Conservation (phyloP, 805 yeast species). For the Barnettozyma sp. region DNA sequence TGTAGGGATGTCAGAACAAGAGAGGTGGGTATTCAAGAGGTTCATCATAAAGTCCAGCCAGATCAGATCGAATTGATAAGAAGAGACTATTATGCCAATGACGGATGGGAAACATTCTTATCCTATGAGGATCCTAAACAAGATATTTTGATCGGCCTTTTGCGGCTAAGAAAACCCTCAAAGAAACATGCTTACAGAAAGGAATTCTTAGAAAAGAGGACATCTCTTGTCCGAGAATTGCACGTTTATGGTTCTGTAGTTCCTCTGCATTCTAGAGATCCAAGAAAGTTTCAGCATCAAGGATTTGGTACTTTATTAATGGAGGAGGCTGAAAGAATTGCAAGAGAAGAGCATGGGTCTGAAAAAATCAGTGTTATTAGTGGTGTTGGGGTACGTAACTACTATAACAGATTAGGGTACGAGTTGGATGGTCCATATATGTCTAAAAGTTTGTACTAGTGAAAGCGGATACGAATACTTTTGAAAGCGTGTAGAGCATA, state of each 20-base stretch:
- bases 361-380: conserved; percentile 87
- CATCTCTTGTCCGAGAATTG: conserved; percentile 92
- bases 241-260: conserved; percentile 98
- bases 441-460: conserved; percentile 53
- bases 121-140: conserved; percentile 96
- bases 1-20: conserved; percentile 96
- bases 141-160: conserved; percentile 87
- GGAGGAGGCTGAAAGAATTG: conserved; percentile 98
- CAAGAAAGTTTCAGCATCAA: conserved; percentile 97
- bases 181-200: conserved; percentile 86
- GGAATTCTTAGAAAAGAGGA: conserved; percentile 75
- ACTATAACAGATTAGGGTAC: conserved; percentile 89
- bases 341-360: conserved; percentile 92
- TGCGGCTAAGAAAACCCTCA: conserved; percentile 82
- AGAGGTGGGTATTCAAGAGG: conserved; percentile 98
- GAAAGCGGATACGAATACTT: neutral
- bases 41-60: conserved; percentile 92
- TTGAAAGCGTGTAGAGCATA: too few relatives aligned
- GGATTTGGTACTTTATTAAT: conserved; percentile 95
- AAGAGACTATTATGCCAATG: conserved; percentile 94
- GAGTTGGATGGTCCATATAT: conserved; percentile 92
- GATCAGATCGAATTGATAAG: conserved; percentile 95
- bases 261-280: conserved; percentile 93
- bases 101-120: conserved; percentile 97
- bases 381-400: conserved; percentile 96